Evolutionary conservation across 2,329 filamentous ascomycete species (phyloP).

Genomic region (Stenocarpella maydis): DNA sequence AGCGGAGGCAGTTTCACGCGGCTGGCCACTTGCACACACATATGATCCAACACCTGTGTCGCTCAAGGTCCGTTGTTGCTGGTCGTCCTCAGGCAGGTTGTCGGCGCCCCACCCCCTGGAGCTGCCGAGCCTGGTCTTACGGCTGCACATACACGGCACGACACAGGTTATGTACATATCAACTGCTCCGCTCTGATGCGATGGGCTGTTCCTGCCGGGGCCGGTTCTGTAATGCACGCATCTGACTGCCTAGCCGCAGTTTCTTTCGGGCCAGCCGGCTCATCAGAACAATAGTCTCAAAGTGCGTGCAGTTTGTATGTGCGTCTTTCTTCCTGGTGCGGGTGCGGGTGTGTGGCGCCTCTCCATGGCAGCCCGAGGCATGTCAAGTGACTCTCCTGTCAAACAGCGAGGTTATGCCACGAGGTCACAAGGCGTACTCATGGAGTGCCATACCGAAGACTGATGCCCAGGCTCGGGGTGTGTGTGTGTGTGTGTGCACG

Average conservation of each 20-base stretch:
- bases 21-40: not conserved
- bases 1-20: conserved; percentile 17
- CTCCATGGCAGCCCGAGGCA: conserved; percentile 29
- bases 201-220: conserved; percentile 21
- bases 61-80: not conserved
- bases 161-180: conserved; percentile 15
- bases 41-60: not conserved
- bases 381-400: conserved; percentile 28
- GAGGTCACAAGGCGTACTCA: conserved; percentile 11
- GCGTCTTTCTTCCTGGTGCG: not conserved
- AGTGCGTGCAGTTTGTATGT: not conserved
- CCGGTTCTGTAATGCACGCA: not conserved
- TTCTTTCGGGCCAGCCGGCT: not conserved
- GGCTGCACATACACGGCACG: conserved; percentile 7
- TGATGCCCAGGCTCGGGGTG: no score
- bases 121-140: not conserved
- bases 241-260: not conserved
- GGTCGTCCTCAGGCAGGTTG: not conserved
- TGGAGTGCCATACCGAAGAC: conserved; percentile 16
- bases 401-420: conserved; percentile 24
- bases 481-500: conserved; percentile 1
- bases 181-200: not conserved
- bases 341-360: conserved; percentile 1
- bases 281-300: conserved; percentile 8
- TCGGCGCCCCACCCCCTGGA: not conserved